Conservation (phyloP, 73 alveolate genomes). For the Halteria grandinella region DNA sequence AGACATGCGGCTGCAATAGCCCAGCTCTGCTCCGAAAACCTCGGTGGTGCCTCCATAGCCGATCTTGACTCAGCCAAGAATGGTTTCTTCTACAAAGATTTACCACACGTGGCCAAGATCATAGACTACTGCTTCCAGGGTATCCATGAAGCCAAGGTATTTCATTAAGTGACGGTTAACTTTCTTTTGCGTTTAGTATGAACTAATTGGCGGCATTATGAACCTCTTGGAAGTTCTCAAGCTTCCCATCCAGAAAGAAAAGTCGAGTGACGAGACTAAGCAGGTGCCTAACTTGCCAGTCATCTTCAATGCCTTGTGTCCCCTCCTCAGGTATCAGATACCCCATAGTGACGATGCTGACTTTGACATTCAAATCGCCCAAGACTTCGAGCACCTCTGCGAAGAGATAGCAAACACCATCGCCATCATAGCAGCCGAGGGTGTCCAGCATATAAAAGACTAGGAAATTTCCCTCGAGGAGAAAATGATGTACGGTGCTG, state of each 20-base stretch:
- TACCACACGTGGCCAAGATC: conserved; percentile 78
- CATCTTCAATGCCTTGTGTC: conserved; percentile 77
- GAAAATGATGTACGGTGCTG: conserved; percentile 76
- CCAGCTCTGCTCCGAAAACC: conserved; percentile 74
- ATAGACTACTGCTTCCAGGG: conserved; percentile 72
- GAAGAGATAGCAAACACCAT: conserved; percentile 75
- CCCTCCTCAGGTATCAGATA: conserved; percentile 74
- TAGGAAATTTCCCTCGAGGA: conserved; percentile 60
- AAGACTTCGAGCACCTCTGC: conserved; percentile 62
- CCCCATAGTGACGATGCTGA: conserved; percentile 43
- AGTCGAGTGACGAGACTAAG: conserved; percentile 82
- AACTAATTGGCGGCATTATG: conserved; percentile 58
- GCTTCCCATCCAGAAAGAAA: conserved; percentile 79
- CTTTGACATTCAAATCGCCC: neutral
- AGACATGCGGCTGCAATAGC: conserved; percentile 85
- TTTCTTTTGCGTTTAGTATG: conserved; percentile 6
- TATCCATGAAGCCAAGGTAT: conserved; percentile 65
- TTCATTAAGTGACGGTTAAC: too few species aligned
- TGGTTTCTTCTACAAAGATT: conserved; percentile 83
- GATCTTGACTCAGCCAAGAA: conserved; percentile 40
- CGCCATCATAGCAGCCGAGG: conserved; percentile 82
- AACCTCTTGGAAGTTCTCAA: conserved; percentile 68
- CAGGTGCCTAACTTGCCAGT: conserved; percentile 79
- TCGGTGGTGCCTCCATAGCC: too few species aligned
- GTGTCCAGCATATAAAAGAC: conserved; percentile 77